phyloP scores from a whole-genome alignment of 805 yeast species.

The Yamadazyma sp. region DNA sequence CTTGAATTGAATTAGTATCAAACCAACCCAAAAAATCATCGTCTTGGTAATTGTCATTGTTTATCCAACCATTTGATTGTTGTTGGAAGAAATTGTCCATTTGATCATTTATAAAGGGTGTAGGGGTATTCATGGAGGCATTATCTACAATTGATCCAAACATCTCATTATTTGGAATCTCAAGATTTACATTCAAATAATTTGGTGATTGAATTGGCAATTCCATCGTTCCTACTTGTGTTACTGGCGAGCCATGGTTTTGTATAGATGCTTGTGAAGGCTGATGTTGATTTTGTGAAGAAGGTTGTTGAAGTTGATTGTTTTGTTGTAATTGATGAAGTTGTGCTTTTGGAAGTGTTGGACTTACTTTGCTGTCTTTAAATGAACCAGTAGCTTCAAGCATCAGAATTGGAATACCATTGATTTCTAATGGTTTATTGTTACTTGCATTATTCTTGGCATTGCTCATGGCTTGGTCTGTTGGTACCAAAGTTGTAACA shows the following conservation, averaged over 20 bases:
- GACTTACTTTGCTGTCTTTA: slow-evolving; percentile 7
- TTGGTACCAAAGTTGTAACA: slow-evolving; percentile 82
- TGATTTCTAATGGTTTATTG: slow-evolving; percentile 56
- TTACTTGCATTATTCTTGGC: slow-evolving; percentile 51
- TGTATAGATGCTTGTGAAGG: not conserved
- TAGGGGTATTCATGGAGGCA: slow-evolving; percentile 4
- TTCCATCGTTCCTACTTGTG: no score
- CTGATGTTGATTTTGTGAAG: not conserved
- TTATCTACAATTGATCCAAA: slow-evolving; percentile 5
- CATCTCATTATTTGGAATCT: slow-evolving; percentile 10
- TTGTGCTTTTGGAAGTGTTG: not conserved
- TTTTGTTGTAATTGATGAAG: no score
- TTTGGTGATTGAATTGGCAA: slow-evolving; percentile 1
- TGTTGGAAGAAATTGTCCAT: slow-evolving; percentile 70
- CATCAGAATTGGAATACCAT: slow-evolving; percentile 69
- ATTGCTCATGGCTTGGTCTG: slow-evolving; percentile 67
- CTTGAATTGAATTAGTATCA: slow-evolving; percentile 54
- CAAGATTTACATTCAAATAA: slow-evolving; percentile 10
- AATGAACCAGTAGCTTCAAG: slow-evolving; percentile 71
- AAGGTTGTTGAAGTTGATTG: no score
- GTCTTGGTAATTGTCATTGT: slow-evolving; percentile 50
- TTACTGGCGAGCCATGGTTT: not conserved
- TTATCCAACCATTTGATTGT: slow-evolving; percentile 83
- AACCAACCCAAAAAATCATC: slow-evolving; percentile 96
- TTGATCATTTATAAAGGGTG: slow-evolving; percentile 22